These are phyloP conservation scores for Beauveria asiatica DNA, from an alignment of 2,329 filamentous ascomycete genomes.

Conservation along the genomic window DNA sequence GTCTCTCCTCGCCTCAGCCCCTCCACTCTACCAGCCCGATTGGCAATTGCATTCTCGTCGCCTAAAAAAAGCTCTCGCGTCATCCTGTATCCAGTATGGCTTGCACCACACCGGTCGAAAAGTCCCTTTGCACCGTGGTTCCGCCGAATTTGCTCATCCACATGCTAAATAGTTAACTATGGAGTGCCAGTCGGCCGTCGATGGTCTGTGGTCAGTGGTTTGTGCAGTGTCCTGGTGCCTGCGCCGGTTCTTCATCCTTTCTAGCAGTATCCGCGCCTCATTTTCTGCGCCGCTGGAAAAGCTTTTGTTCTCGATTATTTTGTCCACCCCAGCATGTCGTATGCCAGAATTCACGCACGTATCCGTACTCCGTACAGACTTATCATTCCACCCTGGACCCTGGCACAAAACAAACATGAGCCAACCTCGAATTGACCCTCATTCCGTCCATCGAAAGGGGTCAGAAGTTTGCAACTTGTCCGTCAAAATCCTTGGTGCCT, in stretches of 20 bases:
- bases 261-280: not conserved
- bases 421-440: not conserved
- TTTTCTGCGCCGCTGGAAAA: not conserved
- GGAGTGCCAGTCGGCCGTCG: no score
- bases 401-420: not conserved
- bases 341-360: not conserved
- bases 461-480: not conserved
- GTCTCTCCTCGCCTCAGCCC: not conserved
- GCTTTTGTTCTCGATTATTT: not conserved
- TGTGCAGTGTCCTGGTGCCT: no score
- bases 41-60: not conserved
- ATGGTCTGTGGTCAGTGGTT: no score
- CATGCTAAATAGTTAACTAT: not conserved
- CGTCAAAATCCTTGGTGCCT: not conserved
- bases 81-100: conserved; percentile 1
- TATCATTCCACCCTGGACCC: not conserved
- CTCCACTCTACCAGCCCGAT: not conserved
- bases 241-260: not conserved
- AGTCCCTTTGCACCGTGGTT: not conserved
- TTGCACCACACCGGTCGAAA: not conserved
- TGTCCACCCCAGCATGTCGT: no score
- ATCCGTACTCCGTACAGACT: not conserved
- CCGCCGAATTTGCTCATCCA: not conserved
- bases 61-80: conserved; percentile 5
- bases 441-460: not conserved